Conservation (phyloP, 2,329 filamentous ascomycete species). For the Sporothrix schenckii region DNA sequence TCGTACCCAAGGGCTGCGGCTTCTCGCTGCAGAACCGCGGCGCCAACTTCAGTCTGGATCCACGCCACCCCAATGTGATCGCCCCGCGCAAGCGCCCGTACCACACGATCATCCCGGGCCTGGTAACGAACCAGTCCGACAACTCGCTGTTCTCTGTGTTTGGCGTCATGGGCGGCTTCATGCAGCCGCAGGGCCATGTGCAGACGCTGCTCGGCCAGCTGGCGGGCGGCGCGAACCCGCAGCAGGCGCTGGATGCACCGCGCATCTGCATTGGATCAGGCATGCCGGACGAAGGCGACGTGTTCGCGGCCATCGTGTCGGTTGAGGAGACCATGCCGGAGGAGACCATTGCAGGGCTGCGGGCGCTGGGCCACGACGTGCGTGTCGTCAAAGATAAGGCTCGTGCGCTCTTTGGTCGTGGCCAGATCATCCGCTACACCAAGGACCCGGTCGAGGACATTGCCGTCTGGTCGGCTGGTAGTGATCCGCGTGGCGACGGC, state of each 20-base stretch:
- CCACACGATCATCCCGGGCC: slow-evolving; percentile 94
- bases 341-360: slow-evolving; percentile 68
- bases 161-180: slow-evolving; percentile 97
- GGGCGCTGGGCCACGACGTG: slow-evolving; percentile 71
- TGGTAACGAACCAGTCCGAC: slow-evolving; percentile 78
- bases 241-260: slow-evolving; percentile 87
- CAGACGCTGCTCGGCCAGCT: slow-evolving; percentile 91
- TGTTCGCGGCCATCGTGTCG: slow-evolving; percentile 67
- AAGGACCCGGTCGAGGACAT: slow-evolving; percentile 69
- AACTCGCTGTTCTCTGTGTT: slow-evolving; percentile 80
- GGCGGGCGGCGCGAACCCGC: slow-evolving; percentile 77
- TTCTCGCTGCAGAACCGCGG: slow-evolving; percentile 93
- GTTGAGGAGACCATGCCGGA: slow-evolving; percentile 80
- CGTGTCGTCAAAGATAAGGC: slow-evolving; percentile 66
- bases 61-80: slow-evolving; percentile 75
- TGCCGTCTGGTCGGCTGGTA: slow-evolving; percentile 82
- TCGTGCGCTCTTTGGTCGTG: slow-evolving; percentile 76
- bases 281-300: slow-evolving; percentile 63
- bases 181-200: slow-evolving; percentile 96
- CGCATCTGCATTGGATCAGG: slow-evolving; percentile 84
- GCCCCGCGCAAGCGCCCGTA: slow-evolving; percentile 87
- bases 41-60: slow-evolving; percentile 75
- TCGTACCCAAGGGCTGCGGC: slow-evolving; percentile 82
- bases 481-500: slow-evolving; percentile 85
- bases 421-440: slow-evolving; percentile 81